Conservation (phyloP, 192 early-diverging fungal species). For the Coemansia umbellata region DNA sequence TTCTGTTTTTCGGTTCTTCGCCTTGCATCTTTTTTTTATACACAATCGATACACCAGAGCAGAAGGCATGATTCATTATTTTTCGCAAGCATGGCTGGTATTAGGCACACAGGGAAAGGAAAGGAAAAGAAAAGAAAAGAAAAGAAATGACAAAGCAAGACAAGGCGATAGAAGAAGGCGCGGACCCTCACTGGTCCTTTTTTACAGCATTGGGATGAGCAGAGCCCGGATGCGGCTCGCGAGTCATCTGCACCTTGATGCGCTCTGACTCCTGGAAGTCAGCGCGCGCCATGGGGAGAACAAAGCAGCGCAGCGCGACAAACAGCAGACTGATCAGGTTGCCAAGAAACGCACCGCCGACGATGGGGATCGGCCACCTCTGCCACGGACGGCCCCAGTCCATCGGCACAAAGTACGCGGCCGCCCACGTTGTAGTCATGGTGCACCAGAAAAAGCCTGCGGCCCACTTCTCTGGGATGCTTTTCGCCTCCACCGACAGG, state of each 20-base stretch:
- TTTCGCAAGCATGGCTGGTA: no score
- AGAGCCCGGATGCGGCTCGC: background rate
- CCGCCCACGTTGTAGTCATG: slow-evolving; percentile 19
- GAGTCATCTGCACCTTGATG: slow-evolving; percentile 4
- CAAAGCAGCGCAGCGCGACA: slow-evolving; percentile 38
- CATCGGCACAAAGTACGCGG: slow-evolving; percentile 45
- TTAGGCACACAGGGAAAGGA: background rate
- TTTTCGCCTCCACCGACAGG: slow-evolving; percentile 7
- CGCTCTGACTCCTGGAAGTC: slow-evolving; percentile 28
- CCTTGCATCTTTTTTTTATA: background rate
- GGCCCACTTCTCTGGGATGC: slow-evolving; percentile 45
- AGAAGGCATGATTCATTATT: no score
- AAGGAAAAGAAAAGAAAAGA: background rate
- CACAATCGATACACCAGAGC: background rate
- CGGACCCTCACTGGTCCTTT: slow-evolving; percentile 7
- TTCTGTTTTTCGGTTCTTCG: no score
- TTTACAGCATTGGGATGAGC: slow-evolving; percentile 1
- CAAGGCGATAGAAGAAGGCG: background rate
- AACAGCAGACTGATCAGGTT: slow-evolving; percentile 32
- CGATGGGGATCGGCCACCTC: slow-evolving; percentile 43
- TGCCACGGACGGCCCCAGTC: slow-evolving; percentile 53
- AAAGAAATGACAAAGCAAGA: background rate
- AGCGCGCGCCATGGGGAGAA: slow-evolving; percentile 22
- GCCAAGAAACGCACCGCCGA: slow-evolving; percentile 42
- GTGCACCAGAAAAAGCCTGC: slow-evolving; percentile 47